Conservation (phyloP, 192 early-diverging fungal genomes). For the Backusella sp. region DNA sequence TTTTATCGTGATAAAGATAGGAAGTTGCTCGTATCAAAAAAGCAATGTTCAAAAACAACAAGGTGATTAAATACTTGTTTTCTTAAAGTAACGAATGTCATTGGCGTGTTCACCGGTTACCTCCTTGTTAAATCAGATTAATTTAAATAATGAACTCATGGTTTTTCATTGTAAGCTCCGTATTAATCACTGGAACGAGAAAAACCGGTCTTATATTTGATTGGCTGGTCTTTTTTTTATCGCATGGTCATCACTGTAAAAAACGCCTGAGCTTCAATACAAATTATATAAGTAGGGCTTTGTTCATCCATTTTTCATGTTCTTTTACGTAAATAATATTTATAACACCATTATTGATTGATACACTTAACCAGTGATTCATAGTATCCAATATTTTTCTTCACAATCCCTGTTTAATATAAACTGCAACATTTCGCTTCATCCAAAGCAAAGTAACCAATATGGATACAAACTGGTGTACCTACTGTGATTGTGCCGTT, state of each 20-base stretch:
- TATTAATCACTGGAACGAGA: background rate
- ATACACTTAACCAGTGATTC: background rate
- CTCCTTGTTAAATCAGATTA: slow-evolving; percentile 1
- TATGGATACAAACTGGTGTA: slow-evolving; percentile 25
- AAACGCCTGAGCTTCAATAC: background rate
- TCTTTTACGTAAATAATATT: background rate
- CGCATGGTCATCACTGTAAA: background rate
- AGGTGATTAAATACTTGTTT: background rate
- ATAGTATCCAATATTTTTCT: background rate
- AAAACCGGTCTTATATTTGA: slow-evolving; percentile 1
- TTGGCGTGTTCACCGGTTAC: background rate
- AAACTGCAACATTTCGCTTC: background rate
- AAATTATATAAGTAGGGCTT: background rate
- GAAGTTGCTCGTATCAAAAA: background rate
- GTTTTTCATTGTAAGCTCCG: slow-evolving; percentile 7
- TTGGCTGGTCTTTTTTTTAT: background rate
- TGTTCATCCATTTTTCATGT: background rate
- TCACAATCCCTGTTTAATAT: background rate
- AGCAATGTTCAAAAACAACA: background rate
- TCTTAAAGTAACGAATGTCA: background rate
- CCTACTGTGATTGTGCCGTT: slow-evolving; percentile 16
- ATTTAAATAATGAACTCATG: slow-evolving; percentile 3
- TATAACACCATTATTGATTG: background rate
- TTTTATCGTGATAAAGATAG: background rate
- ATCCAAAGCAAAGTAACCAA: background rate